These are phyloP conservation scores for Potentilla sterilis DNA, from an alignment of 306 rosid genomes.

Conservation along the genomic window DNA sequence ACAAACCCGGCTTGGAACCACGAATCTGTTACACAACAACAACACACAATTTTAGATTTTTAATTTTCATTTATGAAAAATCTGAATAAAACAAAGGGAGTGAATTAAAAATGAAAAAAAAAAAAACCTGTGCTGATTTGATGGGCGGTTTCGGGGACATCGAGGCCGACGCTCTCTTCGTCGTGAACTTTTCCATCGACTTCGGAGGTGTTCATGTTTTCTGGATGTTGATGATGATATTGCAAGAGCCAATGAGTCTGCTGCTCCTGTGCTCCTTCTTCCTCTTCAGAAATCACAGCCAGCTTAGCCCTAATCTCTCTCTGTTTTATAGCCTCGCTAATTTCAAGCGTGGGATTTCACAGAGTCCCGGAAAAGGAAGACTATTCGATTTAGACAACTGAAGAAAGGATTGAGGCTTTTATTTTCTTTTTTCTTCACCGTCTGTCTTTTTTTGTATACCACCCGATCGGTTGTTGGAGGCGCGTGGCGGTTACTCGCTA, in stretches of 20 bases:
- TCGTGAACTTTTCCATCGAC: slow-evolving; percentile 23
- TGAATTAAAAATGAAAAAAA: neutral
- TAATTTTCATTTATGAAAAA: too few relatives aligned
- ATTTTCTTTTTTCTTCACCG: neutral
- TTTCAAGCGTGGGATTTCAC: neutral
- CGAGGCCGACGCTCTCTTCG: slow-evolving; percentile 23
- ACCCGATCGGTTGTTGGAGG: too few relatives aligned
- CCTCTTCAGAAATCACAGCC: slow-evolving; percentile 25
- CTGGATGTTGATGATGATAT: neutral
- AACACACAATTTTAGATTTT: neutral
- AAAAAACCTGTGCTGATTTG: slow-evolving; percentile 71
- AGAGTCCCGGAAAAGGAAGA: neutral
- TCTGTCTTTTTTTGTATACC: neutral
- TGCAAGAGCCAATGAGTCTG: slow-evolving; percentile 12
- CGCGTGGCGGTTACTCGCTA: slow-evolving; percentile 1
- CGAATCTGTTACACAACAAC: slow-evolving; percentile 41
- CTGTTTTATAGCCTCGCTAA: neutral
- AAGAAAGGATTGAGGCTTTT: too few relatives aligned
- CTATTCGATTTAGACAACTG: neutral
- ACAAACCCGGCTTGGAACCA: slow-evolving; percentile 92
- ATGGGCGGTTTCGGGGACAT: slow-evolving; percentile 72
- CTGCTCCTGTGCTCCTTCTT: neutral
- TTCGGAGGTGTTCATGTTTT: slow-evolving; percentile 13
- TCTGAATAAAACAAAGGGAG: too few relatives aligned
- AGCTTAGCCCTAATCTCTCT: slow-evolving; percentile 16